phyloP scores from a whole-genome alignment of 495 filamentous ascomycete species.

The Hypoxylon subgilvum region DNA sequence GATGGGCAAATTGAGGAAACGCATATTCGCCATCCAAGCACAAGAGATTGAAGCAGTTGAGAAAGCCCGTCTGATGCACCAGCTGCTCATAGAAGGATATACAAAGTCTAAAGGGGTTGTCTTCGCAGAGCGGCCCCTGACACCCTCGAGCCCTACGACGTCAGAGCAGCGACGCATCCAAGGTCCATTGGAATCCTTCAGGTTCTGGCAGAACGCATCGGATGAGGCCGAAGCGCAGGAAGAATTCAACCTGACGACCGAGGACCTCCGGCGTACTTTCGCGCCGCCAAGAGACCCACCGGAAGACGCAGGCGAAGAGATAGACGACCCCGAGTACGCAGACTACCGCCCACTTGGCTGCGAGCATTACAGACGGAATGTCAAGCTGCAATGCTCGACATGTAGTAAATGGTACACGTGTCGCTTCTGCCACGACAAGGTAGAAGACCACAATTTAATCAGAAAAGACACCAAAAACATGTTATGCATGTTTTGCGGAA shows the following conservation, averaged over 20 bases:
- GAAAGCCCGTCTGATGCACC: conserved; percentile 85
- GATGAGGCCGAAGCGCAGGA: conserved; percentile 45
- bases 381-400: conserved; percentile 89
- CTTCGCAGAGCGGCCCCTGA: conserved; percentile 38
- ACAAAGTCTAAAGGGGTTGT: conserved; percentile 53
- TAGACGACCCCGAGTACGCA: conserved; percentile 53
- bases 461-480: conserved; percentile 89
- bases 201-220: conserved; percentile 49
- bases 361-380: conserved; percentile 91
- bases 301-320: conserved; percentile 32
- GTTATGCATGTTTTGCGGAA: conserved; percentile 95
- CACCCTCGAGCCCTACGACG: conserved; percentile 40
- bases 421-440: conserved; percentile 89
- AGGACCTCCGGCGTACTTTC: conserved; percentile 76
- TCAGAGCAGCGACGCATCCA: conserved; percentile 35
- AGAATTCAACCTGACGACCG: conserved; percentile 69
- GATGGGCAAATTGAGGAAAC: conserved; percentile 74
- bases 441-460: conserved; percentile 80
- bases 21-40: conserved; percentile 77
- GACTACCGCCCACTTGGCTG: conserved; percentile 71
- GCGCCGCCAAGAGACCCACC: conserved; percentile 50
- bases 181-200: conserved; percentile 44
- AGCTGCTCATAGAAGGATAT: conserved; percentile 81
- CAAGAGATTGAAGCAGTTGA: conserved; percentile 68
- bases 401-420: conserved; percentile 95